Evolutionary conservation across 257 asterid genomes (phyloP).

Genomic region (Penstemon eatonii): DNA sequence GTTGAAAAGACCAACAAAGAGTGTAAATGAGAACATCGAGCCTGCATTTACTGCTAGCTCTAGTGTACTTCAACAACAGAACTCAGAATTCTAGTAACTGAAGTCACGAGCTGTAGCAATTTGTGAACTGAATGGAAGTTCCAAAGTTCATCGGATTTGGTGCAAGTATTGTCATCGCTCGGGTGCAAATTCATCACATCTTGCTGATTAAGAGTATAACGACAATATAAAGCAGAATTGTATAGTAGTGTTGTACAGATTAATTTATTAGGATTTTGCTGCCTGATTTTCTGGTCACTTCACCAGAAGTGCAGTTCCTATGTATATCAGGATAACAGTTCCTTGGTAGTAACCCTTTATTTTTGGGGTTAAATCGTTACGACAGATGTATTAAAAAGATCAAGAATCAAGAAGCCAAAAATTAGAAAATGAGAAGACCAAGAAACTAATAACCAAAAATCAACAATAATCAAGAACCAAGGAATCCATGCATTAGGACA

Average conservation of each 20-base stretch:
- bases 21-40: constrained; percentile 83
- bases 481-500: no score
- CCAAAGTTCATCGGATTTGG: background rate
- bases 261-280: constrained; percentile 33
- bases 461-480: no score
- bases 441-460: no score
- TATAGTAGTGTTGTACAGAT: constrained; percentile 47
- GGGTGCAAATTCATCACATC: background rate
- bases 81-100: constrained; percentile 32
- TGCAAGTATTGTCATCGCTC: background rate
- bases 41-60: constrained; percentile 73
- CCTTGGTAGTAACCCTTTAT: background rate
- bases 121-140: background rate
- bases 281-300: constrained; percentile 23
- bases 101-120: background rate
- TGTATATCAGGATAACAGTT: constrained; percentile 41
- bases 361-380: background rate
- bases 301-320: constrained; percentile 26
- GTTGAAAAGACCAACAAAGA: constrained; percentile 88
- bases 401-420: no score
- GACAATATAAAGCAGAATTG: constrained; percentile 24
- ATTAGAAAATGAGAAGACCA: no score
- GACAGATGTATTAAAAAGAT: no score
- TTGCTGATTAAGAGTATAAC: background rate
- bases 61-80: constrained; percentile 39